Evolutionary conservation across 371 early-diverging fungal genomes (phyloP).

Genomic region (Polyrhizophydium stewartii): DNA sequence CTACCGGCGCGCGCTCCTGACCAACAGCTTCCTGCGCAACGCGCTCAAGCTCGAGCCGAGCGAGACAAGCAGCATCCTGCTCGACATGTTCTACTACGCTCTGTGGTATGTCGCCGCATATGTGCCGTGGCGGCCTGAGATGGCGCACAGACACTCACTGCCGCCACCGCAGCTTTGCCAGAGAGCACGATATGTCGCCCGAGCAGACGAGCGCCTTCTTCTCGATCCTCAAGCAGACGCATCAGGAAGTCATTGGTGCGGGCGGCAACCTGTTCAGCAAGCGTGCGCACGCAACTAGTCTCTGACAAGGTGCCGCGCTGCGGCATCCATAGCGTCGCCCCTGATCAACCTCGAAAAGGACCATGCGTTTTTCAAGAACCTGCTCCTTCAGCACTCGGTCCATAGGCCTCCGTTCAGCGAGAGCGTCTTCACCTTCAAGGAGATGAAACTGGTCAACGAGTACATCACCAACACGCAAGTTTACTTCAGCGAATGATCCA

Average conservation of each 20-base stretch:
- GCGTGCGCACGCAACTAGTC: too few species aligned
- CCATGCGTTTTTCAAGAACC: conserved; percentile 39
- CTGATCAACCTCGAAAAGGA: conserved; percentile 39
- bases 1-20: too few species aligned
- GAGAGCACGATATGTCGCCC: conserved; percentile 26
- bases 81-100: conserved; percentile 46
- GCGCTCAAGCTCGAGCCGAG: conserved; percentile 10
- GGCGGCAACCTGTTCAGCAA: too few species aligned
- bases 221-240: conserved; percentile 45
- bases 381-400: conserved; percentile 41
- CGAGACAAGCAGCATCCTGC: conserved; percentile 29
- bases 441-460: conserved; percentile 37
- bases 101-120: conserved; percentile 24
- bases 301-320: not conserved
- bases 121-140: not conserved
- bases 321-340: conserved; percentile 27
- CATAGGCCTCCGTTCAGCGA: conserved; percentile 46
- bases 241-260: conserved; percentile 27
- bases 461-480: conserved; percentile 45
- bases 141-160: not conserved
- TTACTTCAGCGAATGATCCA: not conserved
- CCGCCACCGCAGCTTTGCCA: conserved; percentile 30
- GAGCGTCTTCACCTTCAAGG: conserved; percentile 35
- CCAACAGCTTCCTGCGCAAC: conserved; percentile 16
- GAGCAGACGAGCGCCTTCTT: conserved; percentile 41